Base-by-base conservation (phyloP, 2,329 filamentous ascomycete species). In the Penicillium decumbens region DNA sequence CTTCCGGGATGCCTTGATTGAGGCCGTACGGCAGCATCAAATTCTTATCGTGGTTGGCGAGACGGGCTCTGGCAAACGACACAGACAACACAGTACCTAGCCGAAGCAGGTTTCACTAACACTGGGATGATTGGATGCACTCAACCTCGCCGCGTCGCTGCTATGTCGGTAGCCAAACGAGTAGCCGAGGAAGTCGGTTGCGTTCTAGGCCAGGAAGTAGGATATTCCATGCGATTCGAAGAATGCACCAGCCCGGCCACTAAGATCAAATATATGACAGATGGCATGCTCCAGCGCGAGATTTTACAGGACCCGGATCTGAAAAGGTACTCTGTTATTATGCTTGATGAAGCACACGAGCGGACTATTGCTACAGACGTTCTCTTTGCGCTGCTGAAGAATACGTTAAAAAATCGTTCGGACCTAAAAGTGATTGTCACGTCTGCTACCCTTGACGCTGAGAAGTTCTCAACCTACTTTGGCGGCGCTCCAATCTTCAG, bases 221-320 rank as follows among this genome's bases (percentile, higher is more conserved):
- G 93, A 47, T 98, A 98, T 68, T 95, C 88, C 6, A 95, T 98
- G 65, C 89, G 93, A 67, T 98, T 98, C 66, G 93, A 98, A 66
- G 93, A 98, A 72, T 88, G 85, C 67, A 96, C 92, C 0, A 88
- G 85, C 56, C 83, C 89, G 1, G 80, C 85, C 15, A 98, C 93
- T 1, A 89, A 85, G 65, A 95, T 98, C 76, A 98, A 98, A 75
- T 98, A 98, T 75, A 96, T 98, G 92, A 98, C 93, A 13, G 93
- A 98, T 64, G 93, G 93, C 71, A 97, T 97, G 88, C 81, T 98
- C 67, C 85, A 96, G 73, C 82, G 93, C 75, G 93, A 98, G 73
- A 90, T 96, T 66, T 79, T 98, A 43, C 80, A 96, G 58, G 93
- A 98, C 67, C 88, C 91, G 0, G 87, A 95, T 61, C 75, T 98